phyloP scores from a whole-genome alignment of 2,329 filamentous ascomycete species.

The Paecilomyces formosus region DNA sequence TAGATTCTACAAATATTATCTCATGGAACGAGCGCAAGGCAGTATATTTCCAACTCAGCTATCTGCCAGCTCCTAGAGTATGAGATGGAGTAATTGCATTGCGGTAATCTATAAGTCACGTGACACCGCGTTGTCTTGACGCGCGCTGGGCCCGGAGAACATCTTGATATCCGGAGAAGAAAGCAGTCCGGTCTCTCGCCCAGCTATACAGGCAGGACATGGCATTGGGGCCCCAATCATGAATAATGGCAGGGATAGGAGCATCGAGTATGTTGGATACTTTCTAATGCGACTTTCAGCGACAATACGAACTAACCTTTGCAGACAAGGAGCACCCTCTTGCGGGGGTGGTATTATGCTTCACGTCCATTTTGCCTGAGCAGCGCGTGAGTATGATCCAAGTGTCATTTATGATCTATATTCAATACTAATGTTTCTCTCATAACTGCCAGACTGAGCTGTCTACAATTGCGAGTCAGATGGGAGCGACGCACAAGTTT shows the following conservation, averaged over 20 bases:
- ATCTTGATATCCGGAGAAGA: not conserved
- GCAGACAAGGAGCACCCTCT: conserved; percentile 58
- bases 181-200: not conserved
- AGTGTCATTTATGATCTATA: not conserved
- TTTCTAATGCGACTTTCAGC: conserved; percentile 8
- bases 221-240: conserved; percentile 19
- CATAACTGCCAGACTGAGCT: conserved; percentile 27
- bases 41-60: not conserved
- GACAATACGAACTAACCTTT: conserved; percentile 5
- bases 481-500: conserved; percentile 81
- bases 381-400: conserved; percentile 54
- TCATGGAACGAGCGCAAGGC: not conserved
- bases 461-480: conserved; percentile 54
- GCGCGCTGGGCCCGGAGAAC: conserved; percentile 2
- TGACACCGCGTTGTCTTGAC: conserved; percentile 1
- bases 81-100: not conserved
- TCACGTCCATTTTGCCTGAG: conserved; percentile 75
- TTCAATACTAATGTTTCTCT: conserved; percentile 3
- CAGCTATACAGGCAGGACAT: not conserved
- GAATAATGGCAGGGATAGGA: conserved; percentile 33
- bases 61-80: not conserved
- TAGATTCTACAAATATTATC: not conserved
- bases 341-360: conserved; percentile 71
- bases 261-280: conserved; percentile 22
- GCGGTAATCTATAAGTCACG: not conserved